phyloP scores from a whole-genome alignment of 495 filamentous ascomycete species.

The Sordaria brevicollis region DNA sequence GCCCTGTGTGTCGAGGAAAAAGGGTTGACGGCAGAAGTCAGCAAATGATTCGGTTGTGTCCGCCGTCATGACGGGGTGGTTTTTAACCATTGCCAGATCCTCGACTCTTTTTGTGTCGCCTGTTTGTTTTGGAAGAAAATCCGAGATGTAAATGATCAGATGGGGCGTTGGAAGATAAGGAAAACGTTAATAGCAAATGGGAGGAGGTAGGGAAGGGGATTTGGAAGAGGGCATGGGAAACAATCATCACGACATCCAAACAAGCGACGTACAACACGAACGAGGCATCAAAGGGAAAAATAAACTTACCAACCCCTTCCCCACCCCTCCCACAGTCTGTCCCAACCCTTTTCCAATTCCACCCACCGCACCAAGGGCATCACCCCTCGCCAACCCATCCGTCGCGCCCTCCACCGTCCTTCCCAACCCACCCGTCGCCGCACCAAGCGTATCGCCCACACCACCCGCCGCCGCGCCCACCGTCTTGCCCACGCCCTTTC shows the following conservation, averaged over 20 bases:
- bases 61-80: not conserved
- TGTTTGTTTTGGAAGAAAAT: too few relatives aligned
- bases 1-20: conserved; percentile 3
- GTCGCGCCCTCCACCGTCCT: conserved; percentile 14
- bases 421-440: not conserved
- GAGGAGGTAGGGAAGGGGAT: not conserved
- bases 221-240: not conserved
- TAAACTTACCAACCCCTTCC: conserved; percentile 7
- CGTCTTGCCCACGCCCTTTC: conserved; percentile 6
- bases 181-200: not conserved
- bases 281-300: not conserved
- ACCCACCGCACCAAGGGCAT: conserved; percentile 13
- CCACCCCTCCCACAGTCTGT: conserved; percentile 15
- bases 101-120: not conserved
- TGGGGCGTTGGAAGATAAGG: not conserved
- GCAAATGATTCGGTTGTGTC: not conserved
- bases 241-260: not conserved
- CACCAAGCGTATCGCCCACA: conserved; percentile 6
- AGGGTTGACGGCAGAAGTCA: not conserved
- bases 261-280: not conserved
- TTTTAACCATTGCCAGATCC: conserved; percentile 11
- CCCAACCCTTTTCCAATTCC: conserved; percentile 14
- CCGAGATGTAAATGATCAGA: not conserved
- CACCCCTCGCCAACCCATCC: conserved; percentile 12
- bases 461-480: conserved; percentile 2